Base-by-base conservation (phyloP, 2,329 filamentous ascomycete species). In the Botrytis cinerea region DNA sequence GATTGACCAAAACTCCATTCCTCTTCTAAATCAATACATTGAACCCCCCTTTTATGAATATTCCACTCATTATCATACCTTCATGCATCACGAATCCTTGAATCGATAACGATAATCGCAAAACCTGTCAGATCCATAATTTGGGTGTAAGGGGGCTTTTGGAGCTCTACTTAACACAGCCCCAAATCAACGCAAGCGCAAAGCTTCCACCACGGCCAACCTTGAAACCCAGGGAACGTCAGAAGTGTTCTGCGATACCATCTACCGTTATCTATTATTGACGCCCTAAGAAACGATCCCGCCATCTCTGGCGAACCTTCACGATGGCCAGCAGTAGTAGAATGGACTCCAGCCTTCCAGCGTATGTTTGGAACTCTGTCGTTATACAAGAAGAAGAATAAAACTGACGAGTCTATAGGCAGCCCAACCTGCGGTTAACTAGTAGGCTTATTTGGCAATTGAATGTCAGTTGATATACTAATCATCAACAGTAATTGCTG, bases 341-440 rank as follows among this genome's bases (percentile, higher is more conserved):
- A 78, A 86, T 87, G 83, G 88, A 90, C 81, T 86, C 88, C 76
- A 89, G 88, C 83, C 84, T 90, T 80, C 87, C 89, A 80, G 84
- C 86, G 90, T 91, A 84, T 84, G 89, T 89, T 61, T 35, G 40
- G n/a, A 68, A 43, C 74, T 72, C 75, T 54, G 68, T 74, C 61
- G 66, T 74, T 59, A 68, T 35, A 71, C 74, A 66, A 76, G 48
- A 43, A 59, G 51, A 76, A 66, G 70, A 74, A 60, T 62, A 70
- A 10, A 38, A 77, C 79, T 79, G 78, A 79, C 78, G 64, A 70
- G 70, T 75, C 75, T 79, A 72, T 63, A 93, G 92, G 83, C 90
- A 92, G 85, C 90, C 93, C 81, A 98, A 98, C 85, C 87, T 98
- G 81, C 91, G 95, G 84, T 90, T 98, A 79, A 98, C 95, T 80